Base-by-base conservation (phyloP, 352 stramenopile genomes). In the Pilasporangium apinafurcum region DNA sequence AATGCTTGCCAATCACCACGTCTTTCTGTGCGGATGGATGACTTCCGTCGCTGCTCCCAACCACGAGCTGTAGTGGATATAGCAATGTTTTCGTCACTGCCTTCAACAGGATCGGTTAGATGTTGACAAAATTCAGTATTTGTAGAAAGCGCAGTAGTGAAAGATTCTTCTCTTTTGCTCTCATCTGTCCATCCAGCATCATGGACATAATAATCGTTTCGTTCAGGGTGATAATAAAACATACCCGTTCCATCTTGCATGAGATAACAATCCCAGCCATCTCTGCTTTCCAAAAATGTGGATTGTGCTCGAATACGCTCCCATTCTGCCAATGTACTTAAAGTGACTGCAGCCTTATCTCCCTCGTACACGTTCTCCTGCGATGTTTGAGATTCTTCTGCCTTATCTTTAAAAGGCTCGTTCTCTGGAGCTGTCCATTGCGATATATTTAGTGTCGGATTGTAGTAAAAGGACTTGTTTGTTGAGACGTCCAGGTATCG, bases 381-480 rank as follows among this genome's bases (percentile, higher is more conserved):
- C 13, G n/a, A 30, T n/a, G 13, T n/a, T 12, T 26, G 33, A 37
- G 6, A 27, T 4, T 26, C 14, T 10, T 5, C 6, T 26, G 21
- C 25, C 18, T 16, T 50, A 16, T 62, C 27, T 4, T 52, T 21
- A 5, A 9, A 20, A 6, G 1, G 21, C 0, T 30, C 48, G 17
- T 38, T 31, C 10, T 51, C 35, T 13, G 68, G 66, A 7, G 42
- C 40, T 26, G 59, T 65, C 69, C 62, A 83, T 36, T 65, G 65
- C 2, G 70, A 79, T 32, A 61, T 38, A 29, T 63, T 62, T 8
- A 56, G 60, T 25, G 9, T 33, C 1, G 35, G 49, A 40, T 81
- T 75, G 60, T 61, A 78, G 40, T 83, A 84, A 46, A 65, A 83
- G 16, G 59, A 72, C 46, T 79, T 81, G 58, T 58, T 65, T 20